Conservation (phyloP, 345 rosid genomes). For the Ceriops tagal region DNA sequence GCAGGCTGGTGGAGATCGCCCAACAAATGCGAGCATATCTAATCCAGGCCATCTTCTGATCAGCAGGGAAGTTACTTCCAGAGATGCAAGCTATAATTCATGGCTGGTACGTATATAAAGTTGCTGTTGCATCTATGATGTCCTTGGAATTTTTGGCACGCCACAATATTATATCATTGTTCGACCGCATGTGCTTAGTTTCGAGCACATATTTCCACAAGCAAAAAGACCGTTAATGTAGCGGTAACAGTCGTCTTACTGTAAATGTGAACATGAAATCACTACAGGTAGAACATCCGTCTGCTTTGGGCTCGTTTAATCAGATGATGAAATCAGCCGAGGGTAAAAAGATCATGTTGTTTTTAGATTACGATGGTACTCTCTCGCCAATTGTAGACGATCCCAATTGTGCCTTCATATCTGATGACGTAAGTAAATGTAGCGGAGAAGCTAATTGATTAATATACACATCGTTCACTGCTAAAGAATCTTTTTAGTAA, state of each 20-base stretch:
- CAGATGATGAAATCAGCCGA: conserved; percentile 43
- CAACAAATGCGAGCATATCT: conserved; percentile 8
- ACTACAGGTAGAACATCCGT: conserved; percentile 49
- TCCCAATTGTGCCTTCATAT: conserved; percentile 61
- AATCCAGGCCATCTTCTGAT: background rate
- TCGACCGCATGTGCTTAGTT: too few species aligned
- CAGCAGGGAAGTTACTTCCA: background rate
- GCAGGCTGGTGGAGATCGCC: conserved; percentile 12
- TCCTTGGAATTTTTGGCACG: background rate
- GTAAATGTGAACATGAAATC: too few species aligned
- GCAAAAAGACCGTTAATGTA: too few species aligned
- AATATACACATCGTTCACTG: background rate
- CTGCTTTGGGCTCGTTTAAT: conserved; percentile 47
- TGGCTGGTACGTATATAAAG: conserved; percentile 34
- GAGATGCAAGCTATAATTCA: conserved; percentile 26
- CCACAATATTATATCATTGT: too few species aligned
- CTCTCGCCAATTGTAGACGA: conserved; percentile 67
- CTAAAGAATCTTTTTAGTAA: background rate
- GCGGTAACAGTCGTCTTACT: too few species aligned
- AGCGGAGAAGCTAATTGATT: too few species aligned
- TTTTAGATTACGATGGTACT: conserved; percentile 72
- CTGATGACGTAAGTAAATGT: conserved; percentile 42
- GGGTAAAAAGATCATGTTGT: conserved; percentile 49
- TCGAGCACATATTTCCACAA: too few species aligned
- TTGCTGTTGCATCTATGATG: background rate